Evolutionary conservation across 1,284 basidiomycete species (phyloP), one percentile per base, ranked within the genome.

Genomic region (Tilletia walkeri): DNA sequence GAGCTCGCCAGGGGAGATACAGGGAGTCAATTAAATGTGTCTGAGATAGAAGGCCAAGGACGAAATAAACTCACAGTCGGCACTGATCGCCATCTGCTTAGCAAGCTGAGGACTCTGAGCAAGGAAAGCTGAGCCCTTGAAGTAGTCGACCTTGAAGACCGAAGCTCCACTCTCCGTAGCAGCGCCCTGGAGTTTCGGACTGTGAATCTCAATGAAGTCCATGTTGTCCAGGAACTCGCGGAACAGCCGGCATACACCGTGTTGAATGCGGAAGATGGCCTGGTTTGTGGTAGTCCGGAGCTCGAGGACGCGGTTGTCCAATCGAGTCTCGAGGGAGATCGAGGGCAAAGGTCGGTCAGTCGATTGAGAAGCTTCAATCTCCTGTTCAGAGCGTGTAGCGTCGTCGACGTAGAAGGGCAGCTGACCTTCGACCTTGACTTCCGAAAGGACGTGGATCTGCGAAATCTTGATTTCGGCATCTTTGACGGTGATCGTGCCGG

Each of bases 51-150:
- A 20, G 50, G n/a, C 1, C 7, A n/a, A n/a, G 50, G 10, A 9
- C 18, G 16, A 2, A 9, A 63, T 36, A 5, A 45, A 63, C 59
- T 38, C 95, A 84, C 99, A 95, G 86, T 99, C 96, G 73, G 94
- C 94, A 47, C 95, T 93, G 78, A 99, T 99, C 72, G 92, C 93
- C 96, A 99, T 99, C 86, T 99, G 96, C 86, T 99, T 99, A 66
- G 93, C 93, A 16, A 99, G 88, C 84, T 99, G 96, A 56, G 96
- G 96, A 65, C 91, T 93, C 85, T 99, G 96, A 6, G 96, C 96
- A 38, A 99, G 88, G 87, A 89, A 99, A 1, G 96, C 96, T 76
- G 86, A 89, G 49, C 92, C 93, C 92, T 98, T 97, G 87, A 99
- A 99, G 86, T 99, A 99, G 81, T 89, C 89, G 67, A 99, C 94